Evolutionary conservation across 495 filamentous ascomycete genomes (phyloP), one percentile per base, ranked within the genome.

Genomic region (Beverwykella pulmonaria): DNA sequence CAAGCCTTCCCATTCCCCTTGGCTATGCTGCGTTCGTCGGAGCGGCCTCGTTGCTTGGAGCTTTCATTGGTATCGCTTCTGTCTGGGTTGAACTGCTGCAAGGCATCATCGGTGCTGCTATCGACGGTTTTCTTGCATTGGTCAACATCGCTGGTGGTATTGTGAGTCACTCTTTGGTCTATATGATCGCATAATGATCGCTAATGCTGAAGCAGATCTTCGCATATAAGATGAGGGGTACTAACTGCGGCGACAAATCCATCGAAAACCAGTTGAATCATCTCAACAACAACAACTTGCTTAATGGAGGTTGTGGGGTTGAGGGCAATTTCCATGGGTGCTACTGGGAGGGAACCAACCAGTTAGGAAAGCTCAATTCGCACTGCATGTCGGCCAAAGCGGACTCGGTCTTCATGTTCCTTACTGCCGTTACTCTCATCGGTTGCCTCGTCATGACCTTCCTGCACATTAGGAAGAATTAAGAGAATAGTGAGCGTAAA

Each of bases 141-240:
- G 10, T 59, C 27, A 63, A 30, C 74, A 72, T 86, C 3, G 82
- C 79, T 14, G 82, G 79, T 32, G 85, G 79, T 20, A 80, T 85
- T 56, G 84, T 86, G 80, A 68, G 85, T 82, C 12, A 30, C 19
- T 23, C 22, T 36, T 26, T 44, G 12, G 17, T 26, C 26, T 1
- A 19, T 36, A 55, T 10, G 15, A 8, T 10, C 20, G 10, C 9
- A 17, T 3, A 46, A 49, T 17, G n/a, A 30, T 26, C 8, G 41
- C 34, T 59, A 14, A 47, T 20, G 8, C 6, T 53, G 17, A 8
- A 14, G 34, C 44, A 84, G 83, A 77, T 80, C 34, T 77, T 79
- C 72, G 81, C 82, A 2, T 52, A 81, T 57, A 75, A 78, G 6
- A 74, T 84, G 19, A 71, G 75, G 10, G 53, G 72, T 12, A 65